These are phyloP conservation scores for Phlebiopsis flavidoalba DNA, from an alignment of 768 basidiomycete species.

Conservation along the genomic window DNA sequence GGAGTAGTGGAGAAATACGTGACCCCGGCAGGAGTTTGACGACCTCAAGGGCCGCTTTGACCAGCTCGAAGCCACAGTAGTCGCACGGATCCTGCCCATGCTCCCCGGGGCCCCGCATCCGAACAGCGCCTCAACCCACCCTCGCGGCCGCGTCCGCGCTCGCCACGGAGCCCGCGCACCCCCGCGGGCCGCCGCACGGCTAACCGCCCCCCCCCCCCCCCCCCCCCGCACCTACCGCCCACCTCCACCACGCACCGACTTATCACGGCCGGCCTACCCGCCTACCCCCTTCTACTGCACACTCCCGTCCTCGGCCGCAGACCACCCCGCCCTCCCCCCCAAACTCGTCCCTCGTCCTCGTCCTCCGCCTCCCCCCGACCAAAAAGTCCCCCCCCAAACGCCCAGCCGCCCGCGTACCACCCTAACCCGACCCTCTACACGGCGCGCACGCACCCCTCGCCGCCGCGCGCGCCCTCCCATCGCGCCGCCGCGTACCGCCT, in stretches of 20 bases:
- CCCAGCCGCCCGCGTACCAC: background rate
- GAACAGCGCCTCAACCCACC: conserved; percentile 14
- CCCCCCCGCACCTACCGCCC: background rate
- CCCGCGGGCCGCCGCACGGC: no score
- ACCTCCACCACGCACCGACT: no score
- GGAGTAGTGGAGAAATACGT: conserved; percentile 73
- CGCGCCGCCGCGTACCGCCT: conserved; percentile 20
- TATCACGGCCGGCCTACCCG: no score
- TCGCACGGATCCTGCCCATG: conserved; percentile 34
- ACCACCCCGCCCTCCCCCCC: background rate
- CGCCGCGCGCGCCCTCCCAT: conserved; percentile 13
- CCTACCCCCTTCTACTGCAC: no score
- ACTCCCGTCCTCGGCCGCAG: no score
- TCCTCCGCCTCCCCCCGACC: background rate
- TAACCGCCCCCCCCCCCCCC: background rate
- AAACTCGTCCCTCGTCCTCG: background rate
- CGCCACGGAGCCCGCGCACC: conserved; percentile 12
- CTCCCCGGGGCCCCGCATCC: conserved; percentile 18
- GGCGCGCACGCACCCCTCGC: background rate
- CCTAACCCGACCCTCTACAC: background rate
- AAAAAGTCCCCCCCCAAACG: no score
- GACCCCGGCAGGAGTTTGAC: conserved; percentile 67
- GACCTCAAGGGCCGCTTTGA: conserved; percentile 65
- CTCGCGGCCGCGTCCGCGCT: conserved; percentile 18
- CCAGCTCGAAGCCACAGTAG: conserved; percentile 49